phyloP scores from a whole-genome alignment of 441 rosid species.

The Arabidopsis lyrata region DNA sequence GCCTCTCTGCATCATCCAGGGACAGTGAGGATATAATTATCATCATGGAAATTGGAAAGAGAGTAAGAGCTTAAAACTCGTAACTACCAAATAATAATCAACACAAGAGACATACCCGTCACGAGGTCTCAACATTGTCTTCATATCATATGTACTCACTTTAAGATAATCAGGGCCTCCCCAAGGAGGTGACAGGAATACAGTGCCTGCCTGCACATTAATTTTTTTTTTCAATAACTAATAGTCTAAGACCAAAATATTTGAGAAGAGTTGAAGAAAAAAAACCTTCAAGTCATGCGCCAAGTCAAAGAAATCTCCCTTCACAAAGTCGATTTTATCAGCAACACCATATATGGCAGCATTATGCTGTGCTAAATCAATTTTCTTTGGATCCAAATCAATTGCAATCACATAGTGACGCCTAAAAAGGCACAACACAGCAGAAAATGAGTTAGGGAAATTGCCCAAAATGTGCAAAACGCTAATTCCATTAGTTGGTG shows the following conservation, averaged over 20 bases:
- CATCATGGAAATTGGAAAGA: background rate
- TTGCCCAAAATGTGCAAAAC: background rate
- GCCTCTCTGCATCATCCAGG: conserved; percentile 55
- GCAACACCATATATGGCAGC: conserved; percentile 83
- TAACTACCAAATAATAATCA: background rate
- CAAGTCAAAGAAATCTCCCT: conserved; percentile 78
- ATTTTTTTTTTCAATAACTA: background rate
- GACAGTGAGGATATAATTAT: conserved; percentile 13
- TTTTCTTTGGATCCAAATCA: conserved; percentile 82
- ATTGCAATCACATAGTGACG: conserved; percentile 75
- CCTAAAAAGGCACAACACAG: conserved; percentile 55
- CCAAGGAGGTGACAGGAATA: conserved; percentile 96
- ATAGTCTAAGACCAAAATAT: background rate
- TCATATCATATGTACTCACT: conserved; percentile 67
- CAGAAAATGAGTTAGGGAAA: conserved; percentile 7
- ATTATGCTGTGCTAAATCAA: conserved; percentile 79
- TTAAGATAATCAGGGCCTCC: conserved; percentile 90
- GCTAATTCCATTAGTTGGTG: background rate
- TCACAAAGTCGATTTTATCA: conserved; percentile 77
- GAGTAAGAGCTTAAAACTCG: conserved; percentile 1
- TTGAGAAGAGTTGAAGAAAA: conserved; percentile 7
- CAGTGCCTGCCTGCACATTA: conserved; percentile 70
- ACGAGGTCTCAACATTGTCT: conserved; percentile 84
- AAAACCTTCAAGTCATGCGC: conserved; percentile 80
- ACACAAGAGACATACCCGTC: conserved; percentile 66